Conservation (phyloP, 2,329 filamentous ascomycete genomes). For the Sporothrix pallida region DNA sequence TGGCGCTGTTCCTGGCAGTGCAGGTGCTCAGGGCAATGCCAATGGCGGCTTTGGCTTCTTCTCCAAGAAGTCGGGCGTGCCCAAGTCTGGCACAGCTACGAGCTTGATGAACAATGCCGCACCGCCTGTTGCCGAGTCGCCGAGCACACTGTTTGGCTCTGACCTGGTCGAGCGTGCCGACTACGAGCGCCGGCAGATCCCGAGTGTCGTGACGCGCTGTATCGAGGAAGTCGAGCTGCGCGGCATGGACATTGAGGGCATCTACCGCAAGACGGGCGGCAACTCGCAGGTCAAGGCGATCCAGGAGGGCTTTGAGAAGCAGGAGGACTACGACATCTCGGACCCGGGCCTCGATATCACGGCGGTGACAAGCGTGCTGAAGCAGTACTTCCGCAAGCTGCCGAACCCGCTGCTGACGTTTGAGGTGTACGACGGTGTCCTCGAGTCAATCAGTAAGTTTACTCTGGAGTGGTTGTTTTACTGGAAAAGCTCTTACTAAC, state of each 20-base stretch:
- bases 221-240: conserved; percentile 95
- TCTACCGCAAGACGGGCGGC: conserved; percentile 96
- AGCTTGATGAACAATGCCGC: conserved; percentile 48
- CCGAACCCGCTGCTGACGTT: conserved; percentile 89
- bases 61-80: conserved; percentile 56
- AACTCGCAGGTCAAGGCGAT: conserved; percentile 89
- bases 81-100: conserved; percentile 57
- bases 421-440: conserved; percentile 85
- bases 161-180: conserved; percentile 86
- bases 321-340: conserved; percentile 86
- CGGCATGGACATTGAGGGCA: conserved; percentile 96
- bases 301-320: conserved; percentile 88
- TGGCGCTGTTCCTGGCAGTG: conserved; percentile 38
- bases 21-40: conserved; percentile 41
- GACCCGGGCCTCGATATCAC: conserved; percentile 95
- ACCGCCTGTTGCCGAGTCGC: conserved; percentile 54
- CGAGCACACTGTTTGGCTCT: conserved; percentile 78
- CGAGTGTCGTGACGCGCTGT: conserved; percentile 87
- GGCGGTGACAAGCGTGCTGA: conserved; percentile 90
- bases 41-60: conserved; percentile 74
- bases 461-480: too few species aligned
- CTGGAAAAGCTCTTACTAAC: conserved; percentile 28
- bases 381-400: conserved; percentile 96
- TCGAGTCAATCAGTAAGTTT: conserved; percentile 76
- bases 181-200: conserved; percentile 86